phyloP scores from a whole-genome alignment of 2,329 filamentous ascomycete species.

The Annulohypoxylon truncatum region DNA sequence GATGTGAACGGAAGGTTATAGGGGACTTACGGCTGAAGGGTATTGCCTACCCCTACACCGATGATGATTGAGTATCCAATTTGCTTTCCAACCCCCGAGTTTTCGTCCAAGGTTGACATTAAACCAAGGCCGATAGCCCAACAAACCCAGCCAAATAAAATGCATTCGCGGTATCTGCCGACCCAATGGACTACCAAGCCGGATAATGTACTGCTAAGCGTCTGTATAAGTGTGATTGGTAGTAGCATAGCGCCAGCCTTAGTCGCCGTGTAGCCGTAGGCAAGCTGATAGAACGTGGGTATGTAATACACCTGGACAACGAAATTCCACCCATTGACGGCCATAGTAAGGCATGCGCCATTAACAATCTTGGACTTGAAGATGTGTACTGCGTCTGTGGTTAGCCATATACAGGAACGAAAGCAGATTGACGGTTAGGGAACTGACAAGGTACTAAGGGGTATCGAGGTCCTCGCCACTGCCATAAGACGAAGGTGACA shows the following conservation, averaged over 20 bases:
- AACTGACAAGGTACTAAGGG: constrained; percentile 60
- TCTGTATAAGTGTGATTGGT: constrained; percentile 58
- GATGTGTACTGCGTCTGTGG: constrained; percentile 58
- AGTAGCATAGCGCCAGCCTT: constrained; percentile 57
- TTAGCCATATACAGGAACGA: constrained; percentile 28
- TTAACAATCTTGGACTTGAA: constrained; percentile 65
- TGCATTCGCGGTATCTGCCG: constrained; percentile 64
- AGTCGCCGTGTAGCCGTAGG: constrained; percentile 57
- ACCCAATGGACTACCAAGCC: constrained; percentile 65
- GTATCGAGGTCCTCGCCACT: constrained; percentile 60
- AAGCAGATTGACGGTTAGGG: neutral
- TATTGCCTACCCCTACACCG: constrained; percentile 63
- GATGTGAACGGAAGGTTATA: neutral
- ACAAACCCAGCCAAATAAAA: constrained; percentile 64
- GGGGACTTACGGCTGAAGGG: constrained; percentile 58
- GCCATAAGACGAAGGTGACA: constrained; percentile 64
- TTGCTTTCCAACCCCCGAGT: constrained; percentile 62
- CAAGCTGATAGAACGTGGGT: constrained; percentile 60
- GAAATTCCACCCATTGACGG: constrained; percentile 70
- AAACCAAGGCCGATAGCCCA: constrained; percentile 65
- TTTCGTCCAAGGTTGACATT: constrained; percentile 62
- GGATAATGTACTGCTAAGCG: constrained; percentile 60
- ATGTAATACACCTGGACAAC: constrained; percentile 66
- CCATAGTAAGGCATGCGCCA: constrained; percentile 66
- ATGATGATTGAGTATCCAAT: constrained; percentile 66